Base-by-base conservation (phyloP, 257 asterid species). In the Sherardia arvensis region DNA sequence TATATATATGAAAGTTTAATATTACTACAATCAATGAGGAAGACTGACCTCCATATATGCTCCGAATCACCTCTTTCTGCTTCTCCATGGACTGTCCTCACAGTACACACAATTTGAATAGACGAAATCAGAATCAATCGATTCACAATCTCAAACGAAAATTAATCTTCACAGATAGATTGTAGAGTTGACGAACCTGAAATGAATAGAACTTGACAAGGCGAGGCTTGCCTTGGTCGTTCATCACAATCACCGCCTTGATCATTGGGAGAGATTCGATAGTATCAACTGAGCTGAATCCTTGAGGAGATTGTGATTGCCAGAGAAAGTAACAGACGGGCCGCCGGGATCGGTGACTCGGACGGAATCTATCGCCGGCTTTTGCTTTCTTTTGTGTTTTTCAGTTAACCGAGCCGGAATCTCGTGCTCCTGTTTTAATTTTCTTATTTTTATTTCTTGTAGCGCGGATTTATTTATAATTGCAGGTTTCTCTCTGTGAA, bases 161-260 rank as follows among this genome's bases (percentile, higher is more conserved):
- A 34, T 38, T 15, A 9, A 26, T 20, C 4, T 27, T 12, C 10
- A 2, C 17, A 23, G 22, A 8, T 15, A 54, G 5, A 59, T 40
- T 21, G 27, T 69, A 62, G 47, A 65, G 18, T 12, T 25, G 1
- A 55, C 12, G 43, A 47, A 88, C 96, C 91, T 86, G 92, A 79
- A 75, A 85, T 48, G 82, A 85, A 59, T 83, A 93, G 79, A 89
- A 93, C 74, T 87, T 93, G 80, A 87, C 81, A 76, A 93, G 90
- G 64, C 97, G 96, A 61, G 99, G 90, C 71, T 93, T 90, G 71
- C 97, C 99, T 73, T 81, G 89, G 72, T 87, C 91, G 73, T 87
- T 93, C 97, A 93, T 85, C 61, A 92, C 74, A 23, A 89, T 84
- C 65, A 93, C 97, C 33, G 95, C 97, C 76, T 80, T 85, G 29